Evolutionary conservation across 2,329 filamentous ascomycete genomes (phyloP), one percentile per base, ranked within the genome.

Genomic region (Trichocomaceae sp.): DNA sequence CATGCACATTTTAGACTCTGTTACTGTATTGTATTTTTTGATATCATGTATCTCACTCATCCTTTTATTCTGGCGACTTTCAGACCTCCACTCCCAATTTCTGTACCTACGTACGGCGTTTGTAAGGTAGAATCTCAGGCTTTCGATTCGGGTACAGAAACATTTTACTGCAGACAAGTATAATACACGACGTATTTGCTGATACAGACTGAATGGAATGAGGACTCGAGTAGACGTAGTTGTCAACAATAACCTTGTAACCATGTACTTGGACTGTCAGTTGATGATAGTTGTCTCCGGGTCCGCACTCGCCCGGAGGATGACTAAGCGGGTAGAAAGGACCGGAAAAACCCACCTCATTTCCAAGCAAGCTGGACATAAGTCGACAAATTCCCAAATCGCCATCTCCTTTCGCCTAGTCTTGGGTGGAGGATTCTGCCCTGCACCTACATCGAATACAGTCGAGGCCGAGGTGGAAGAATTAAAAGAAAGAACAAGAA

Each of bases 261-360:
- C n/a, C n/a, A n/a, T n/a, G n/a, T n/a, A n/a, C n/a, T 26, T 7
- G 23, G 23, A 26, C 23, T 29, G 39, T 12, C 17, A 17, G 39
- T 17, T 12, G 39, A 39, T 39, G 35, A 9, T 19, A 19, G 35
- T 39, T 4, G 35, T 15, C 23, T 37, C 45, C 50, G 51, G 51
- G 2, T 45, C 44, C 50, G 35, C 42, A 31, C 33, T 53, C 13
- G 51, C 31, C 51, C 44, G 51, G 20, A 19, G 4, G 44, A 47
- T 53, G 51, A 53, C 51, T 53, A 53, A 53, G 51, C 51, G 51
- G 50, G 19, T 45, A 42, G 46, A 52, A 52, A 13, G 31, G 29
- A 41, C 26, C 19, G 33, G 50, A 33, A 47, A 53, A 53, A 53
- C 39, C 39, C 39, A 31, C 48, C 50, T 46, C 22, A 44, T 47